Evolutionary conservation across 306 rosid species (phyloP).

Genomic region (Elaeagnus macrophylla): DNA sequence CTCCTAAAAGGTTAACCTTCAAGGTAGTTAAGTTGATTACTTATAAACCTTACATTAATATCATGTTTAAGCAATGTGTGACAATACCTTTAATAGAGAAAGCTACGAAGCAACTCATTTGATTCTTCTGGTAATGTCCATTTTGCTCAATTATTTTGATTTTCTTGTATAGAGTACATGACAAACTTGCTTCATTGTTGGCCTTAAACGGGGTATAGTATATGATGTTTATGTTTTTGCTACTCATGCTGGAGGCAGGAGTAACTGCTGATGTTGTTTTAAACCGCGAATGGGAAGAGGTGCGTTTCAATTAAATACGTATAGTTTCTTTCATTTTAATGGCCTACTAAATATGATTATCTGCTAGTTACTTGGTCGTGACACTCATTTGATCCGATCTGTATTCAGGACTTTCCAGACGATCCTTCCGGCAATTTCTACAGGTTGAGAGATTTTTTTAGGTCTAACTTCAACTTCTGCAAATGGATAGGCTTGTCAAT

Average conservation of each 20-base stretch:
- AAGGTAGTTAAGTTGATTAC: too few species aligned
- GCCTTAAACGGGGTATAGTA: conserved; percentile 39
- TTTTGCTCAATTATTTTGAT: background rate
- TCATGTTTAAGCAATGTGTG: too few species aligned
- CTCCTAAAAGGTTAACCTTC: too few species aligned
- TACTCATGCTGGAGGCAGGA: conserved; percentile 68
- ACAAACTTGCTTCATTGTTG: conserved; percentile 1
- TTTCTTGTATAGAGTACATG: background rate
- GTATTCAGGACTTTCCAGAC: conserved; percentile 63
- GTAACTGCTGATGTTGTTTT: conserved; percentile 55
- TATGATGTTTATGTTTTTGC: conserved; percentile 46
- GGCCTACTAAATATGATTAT: background rate
- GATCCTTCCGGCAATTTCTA: conserved; percentile 64
- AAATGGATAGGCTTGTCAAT: conserved; percentile 63
- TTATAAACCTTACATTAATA: too few species aligned
- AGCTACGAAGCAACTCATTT: too few species aligned
- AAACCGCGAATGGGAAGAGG: conserved; percentile 69
- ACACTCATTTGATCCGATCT: conserved; percentile 10
- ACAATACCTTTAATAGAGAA: too few species aligned
- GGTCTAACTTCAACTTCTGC: conserved; percentile 55
- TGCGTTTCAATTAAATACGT: conserved; percentile 14
- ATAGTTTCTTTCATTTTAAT: conserved; percentile 8
- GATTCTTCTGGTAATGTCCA: background rate
- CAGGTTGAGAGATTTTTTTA: conserved; percentile 53
- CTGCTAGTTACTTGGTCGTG: background rate